A percentile compares a stretch with the other conserved stretches of the same genome.
Conservation (phyloP, 2,329 filamentous ascomycete genomes). For the Aphanoascus verrucosus region DNA sequence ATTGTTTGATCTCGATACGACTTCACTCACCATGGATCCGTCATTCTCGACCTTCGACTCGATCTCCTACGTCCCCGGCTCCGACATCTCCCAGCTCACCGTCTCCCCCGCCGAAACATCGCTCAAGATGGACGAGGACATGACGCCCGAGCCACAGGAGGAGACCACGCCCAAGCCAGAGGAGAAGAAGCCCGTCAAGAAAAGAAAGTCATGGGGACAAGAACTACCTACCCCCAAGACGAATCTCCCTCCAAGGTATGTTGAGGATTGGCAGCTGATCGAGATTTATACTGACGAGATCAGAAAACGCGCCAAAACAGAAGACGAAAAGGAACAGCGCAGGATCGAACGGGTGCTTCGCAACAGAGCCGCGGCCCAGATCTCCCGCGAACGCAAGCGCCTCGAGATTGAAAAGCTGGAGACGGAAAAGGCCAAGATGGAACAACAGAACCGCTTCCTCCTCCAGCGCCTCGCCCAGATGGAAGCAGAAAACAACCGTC, state of each 20-base stretch:
- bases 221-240: conserved; percentile 94
- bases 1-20: not conserved
- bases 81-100: conserved; percentile 30
- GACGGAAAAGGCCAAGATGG: conserved; percentile 52
- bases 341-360: conserved; percentile 94
- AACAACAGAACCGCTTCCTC: conserved; percentile 61
- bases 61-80: conserved; percentile 23
- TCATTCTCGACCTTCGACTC: conserved; percentile 26
- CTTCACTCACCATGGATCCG: conserved; percentile 21
- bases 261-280: too few relatives aligned
- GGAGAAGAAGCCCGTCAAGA: conserved; percentile 68
- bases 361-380: conserved; percentile 91
- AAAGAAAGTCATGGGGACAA: conserved; percentile 98
- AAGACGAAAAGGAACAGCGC: conserved; percentile 96
- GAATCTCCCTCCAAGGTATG: conserved; percentile 77
- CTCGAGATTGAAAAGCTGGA: conserved; percentile 77
- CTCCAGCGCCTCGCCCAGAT: conserved; percentile 52
- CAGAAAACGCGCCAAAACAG: conserved; percentile 95
- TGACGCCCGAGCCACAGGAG: conserved; percentile 20
- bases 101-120: conserved; percentile 35
- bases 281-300: too few relatives aligned
- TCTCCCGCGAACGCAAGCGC: conserved; percentile 86
- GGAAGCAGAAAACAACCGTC: conserved; percentile 43
- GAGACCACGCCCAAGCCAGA: conserved; percentile 33
- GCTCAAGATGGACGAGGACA: conserved; percentile 20